Evolutionary conservation across 2,329 filamentous ascomycete genomes (phyloP), one percentile per base, ranked within the genome.

Genomic region (Elsinoe fawcettii): DNA sequence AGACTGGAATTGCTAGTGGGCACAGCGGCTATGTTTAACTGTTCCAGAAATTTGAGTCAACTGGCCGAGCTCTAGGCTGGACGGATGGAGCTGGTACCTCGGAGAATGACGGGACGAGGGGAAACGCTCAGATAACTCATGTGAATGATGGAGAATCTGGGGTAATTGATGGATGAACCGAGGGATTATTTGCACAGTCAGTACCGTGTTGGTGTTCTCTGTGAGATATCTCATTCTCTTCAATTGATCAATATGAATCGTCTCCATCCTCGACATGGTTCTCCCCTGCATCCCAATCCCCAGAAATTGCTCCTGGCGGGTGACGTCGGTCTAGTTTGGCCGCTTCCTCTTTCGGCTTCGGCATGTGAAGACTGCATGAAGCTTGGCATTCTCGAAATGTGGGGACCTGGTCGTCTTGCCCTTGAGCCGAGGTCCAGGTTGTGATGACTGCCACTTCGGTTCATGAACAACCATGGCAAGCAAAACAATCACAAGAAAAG

Each of bases 21-120:
- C 30, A 39, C 49, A 53, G 49, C 49, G 56, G 56, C 36, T 43
- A 9, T 56, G 54, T 56, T 56, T 56, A 56, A 47, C 30, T 56
- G 54, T 37, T 56, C 41, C 43, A 56, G 54, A 56, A 49, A 56
- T 37, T 46, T 56, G 54, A 56, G 54, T 56, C 54, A 56, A 56
- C 37, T 56, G 54, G 34, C 53, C 53, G 53, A 55, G 53, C 53
- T 55, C 37, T 32, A 32, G 53, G 53, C 36, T 36, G 36, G 37
- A 46, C 36, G 53, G 37, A 46, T 32, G 53, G 53, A 43, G 54
- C 54, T 56, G 34, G 41, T 41, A 56, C 54, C 54, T 56, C 54
- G 54, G 54, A 56, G 54, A 27, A 47, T 56, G 44, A 39, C 54
- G 54, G 54, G 41, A 56, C 49, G 32, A 51, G 30, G 49, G 49